Evolutionary conservation across 2,329 filamentous ascomycete species (phyloP).

Genomic region (Fusarium sp.): DNA sequence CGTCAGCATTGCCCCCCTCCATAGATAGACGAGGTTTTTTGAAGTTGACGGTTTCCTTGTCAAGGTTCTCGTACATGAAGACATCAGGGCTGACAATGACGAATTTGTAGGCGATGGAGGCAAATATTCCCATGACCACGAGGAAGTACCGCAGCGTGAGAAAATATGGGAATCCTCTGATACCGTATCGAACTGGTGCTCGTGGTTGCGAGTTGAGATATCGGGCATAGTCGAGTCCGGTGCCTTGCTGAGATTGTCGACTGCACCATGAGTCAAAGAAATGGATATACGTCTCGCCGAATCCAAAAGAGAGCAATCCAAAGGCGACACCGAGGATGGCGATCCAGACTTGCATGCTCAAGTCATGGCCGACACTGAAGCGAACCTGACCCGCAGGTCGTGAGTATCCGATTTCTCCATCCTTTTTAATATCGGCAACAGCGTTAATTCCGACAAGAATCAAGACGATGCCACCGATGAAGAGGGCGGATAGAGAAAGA

Average conservation of each 20-base stretch:
- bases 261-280: slow-evolving; percentile 26
- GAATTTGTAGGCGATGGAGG: slow-evolving; percentile 17
- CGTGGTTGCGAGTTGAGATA: slow-evolving; percentile 17
- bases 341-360: slow-evolving; percentile 12
- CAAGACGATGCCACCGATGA: slow-evolving; percentile 8
- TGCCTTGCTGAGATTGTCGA: not conserved
- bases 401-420: not conserved
- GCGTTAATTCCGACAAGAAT: slow-evolving; percentile 11
- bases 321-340: slow-evolving; percentile 17
- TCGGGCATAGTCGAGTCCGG: slow-evolving; percentile 16
- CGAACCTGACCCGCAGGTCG: not conserved
- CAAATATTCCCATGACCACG: not conserved
- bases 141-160: slow-evolving; percentile 3
- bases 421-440: not conserved
- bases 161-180: slow-evolving; percentile 1
- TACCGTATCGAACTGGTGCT: slow-evolving; percentile 7
- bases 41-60: not conserved
- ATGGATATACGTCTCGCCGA: slow-evolving; percentile 12
- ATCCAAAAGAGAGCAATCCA: slow-evolving; percentile 14
- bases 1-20: not conserved
- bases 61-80: slow-evolving; percentile 1
- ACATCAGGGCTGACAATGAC: not conserved
- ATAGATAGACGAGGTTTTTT: not conserved
- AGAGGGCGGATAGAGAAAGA: slow-evolving; percentile 3
- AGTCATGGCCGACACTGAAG: not conserved